Evolutionary conservation across 2,329 filamentous ascomycete genomes (phyloP).

Genomic region (Emmonsiellopsis sp.): DNA sequence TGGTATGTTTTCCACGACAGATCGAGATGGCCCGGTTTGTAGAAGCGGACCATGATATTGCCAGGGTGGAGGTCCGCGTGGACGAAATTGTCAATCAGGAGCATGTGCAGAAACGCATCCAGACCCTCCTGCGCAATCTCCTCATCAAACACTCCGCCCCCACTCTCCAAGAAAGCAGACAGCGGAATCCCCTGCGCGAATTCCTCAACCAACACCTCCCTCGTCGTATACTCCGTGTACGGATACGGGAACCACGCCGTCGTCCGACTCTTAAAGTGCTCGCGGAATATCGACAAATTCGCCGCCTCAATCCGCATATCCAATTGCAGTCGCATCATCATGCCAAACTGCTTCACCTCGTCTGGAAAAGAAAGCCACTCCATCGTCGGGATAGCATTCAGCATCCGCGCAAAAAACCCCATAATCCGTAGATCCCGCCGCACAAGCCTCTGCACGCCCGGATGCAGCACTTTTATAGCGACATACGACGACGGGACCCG

Average conservation of each 20-base stretch:
- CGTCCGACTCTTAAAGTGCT: constrained; percentile 78
- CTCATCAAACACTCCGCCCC: constrained; percentile 83
- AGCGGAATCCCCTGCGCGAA: constrained; percentile 92
- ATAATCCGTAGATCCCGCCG: constrained; percentile 90
- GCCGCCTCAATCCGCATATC: constrained; percentile 91
- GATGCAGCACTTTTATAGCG: constrained; percentile 91
- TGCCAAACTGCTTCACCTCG: constrained; percentile 85
- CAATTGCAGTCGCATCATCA: constrained; percentile 98
- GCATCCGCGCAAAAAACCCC: constrained; percentile 73
- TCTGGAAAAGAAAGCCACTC: constrained; percentile 96
- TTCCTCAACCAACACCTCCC: constrained; percentile 87
- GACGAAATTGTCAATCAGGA: constrained; percentile 94
- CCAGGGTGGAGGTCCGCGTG: constrained; percentile 94
- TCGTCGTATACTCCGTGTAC: constrained; percentile 84
- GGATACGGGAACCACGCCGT: constrained; percentile 97
- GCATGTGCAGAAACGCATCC: constrained; percentile 92
- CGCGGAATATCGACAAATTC: constrained; percentile 77
- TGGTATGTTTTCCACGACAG: constrained; percentile 45
- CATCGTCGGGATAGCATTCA: constrained; percentile 86
- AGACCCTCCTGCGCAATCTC: constrained; percentile 93
- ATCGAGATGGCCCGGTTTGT: constrained; percentile 67
- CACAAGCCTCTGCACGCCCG: constrained; percentile 79
- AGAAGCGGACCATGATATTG: constrained; percentile 99
- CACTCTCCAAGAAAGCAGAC: constrained; percentile 80
- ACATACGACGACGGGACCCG: constrained; percentile 86